phyloP scores from a whole-genome alignment of 805 yeast species.

The Sugiyamaella chiloensis region DNA sequence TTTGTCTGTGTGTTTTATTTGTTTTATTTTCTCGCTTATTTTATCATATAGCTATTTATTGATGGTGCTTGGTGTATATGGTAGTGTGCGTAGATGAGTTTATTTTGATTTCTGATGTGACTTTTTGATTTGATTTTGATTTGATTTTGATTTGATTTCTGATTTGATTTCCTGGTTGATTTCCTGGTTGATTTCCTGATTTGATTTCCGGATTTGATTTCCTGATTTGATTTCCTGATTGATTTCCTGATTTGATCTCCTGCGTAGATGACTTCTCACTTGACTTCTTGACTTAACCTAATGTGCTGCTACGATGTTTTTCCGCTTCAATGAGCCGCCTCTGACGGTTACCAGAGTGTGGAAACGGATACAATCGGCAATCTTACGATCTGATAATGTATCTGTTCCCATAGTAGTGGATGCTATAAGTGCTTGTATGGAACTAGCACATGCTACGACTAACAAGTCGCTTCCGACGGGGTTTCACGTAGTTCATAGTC shows the following conservation, averaged over 20 bases:
- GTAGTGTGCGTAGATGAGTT: too few species aligned
- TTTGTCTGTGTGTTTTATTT: not conserved
- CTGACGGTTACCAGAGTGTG: constrained; percentile 16
- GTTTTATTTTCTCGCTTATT: too few species aligned
- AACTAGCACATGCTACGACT: not conserved
- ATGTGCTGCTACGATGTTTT: not conserved
- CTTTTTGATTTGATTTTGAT: constrained; percentile 5
- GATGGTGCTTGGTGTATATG: too few species aligned
- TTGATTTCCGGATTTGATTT: not conserved
- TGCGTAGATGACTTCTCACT: not conserved
- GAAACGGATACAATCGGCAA: constrained; percentile 12
- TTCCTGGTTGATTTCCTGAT: not conserved
- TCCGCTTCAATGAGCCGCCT: constrained; percentile 22
- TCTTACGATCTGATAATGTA: not conserved
- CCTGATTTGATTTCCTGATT: not conserved
- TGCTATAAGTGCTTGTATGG: constrained; percentile 8
- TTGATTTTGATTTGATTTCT: not conserved
- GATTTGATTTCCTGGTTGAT: not conserved
- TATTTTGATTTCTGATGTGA: too few species aligned
- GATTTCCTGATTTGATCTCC: not conserved
- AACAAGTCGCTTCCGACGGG: constrained; percentile 1
- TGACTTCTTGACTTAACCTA: not conserved
- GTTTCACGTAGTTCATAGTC: not conserved
- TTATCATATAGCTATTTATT: too few species aligned
- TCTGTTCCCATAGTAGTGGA: not conserved